These are phyloP conservation scores for Komagataella mondaviorum DNA, from an alignment of 805 yeast species.

Conservation along the genomic window DNA sequence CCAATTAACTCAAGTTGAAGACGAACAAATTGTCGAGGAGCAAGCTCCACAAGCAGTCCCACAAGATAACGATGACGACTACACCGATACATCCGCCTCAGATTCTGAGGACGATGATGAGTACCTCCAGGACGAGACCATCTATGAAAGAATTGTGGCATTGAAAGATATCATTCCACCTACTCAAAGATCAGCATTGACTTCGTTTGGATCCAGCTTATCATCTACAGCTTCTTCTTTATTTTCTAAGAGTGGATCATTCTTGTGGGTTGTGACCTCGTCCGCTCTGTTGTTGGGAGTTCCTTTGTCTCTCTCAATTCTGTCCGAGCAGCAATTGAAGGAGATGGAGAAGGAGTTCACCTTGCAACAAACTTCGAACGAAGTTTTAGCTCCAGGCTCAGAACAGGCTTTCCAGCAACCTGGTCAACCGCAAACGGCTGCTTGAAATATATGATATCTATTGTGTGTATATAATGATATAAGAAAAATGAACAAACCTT, in stretches of 20 bases:
- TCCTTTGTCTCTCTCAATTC: constrained; percentile 79
- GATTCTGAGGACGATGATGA: constrained; percentile 47
- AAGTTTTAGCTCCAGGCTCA: constrained; percentile 58
- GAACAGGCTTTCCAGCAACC: constrained; percentile 24
- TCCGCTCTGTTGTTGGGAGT: constrained; percentile 80
- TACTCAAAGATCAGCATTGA: constrained; percentile 48
- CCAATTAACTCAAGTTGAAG: constrained; percentile 61
- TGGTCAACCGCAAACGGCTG: constrained; percentile 6
- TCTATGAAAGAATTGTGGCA: constrained; percentile 80
- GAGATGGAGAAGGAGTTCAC: constrained; percentile 91
- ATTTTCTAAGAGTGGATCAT: constrained; percentile 51
- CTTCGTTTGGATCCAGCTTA: constrained; percentile 17
- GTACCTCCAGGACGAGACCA: constrained; percentile 73
- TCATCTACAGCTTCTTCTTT: constrained; percentile 29
- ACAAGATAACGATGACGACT: constrained; percentile 22
- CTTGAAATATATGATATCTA: constrained; percentile 1
- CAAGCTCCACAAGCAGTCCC: constrained; percentile 14
- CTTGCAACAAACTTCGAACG: constrained; percentile 66
- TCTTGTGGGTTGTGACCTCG: constrained; percentile 79
- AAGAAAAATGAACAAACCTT: neutral
- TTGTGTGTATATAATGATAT: neutral
- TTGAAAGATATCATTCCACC: constrained; percentile 89
- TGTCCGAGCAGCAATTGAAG: constrained; percentile 85
- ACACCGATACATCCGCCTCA: constrained; percentile 17
- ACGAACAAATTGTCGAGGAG: constrained; percentile 29